A percentile compares a stretch with the other conserved stretches of the same genome.
These are phyloP conservation scores for Cenchrus fungigraminus DNA, from an alignment of 176 grass and related monocot genomes.

Conservation along the genomic window DNA sequence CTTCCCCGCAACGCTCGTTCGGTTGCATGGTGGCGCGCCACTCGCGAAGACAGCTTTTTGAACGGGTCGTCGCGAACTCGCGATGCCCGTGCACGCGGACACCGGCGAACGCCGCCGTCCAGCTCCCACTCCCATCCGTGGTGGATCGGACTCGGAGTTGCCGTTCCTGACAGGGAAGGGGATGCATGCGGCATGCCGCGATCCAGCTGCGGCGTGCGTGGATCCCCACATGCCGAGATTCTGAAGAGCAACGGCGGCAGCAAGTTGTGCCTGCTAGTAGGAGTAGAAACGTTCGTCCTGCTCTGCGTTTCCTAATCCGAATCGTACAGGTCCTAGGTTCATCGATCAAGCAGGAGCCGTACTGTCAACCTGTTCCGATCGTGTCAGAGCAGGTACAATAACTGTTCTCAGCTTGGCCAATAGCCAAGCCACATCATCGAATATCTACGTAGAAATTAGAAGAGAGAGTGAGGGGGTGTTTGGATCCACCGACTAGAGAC, in stretches of 20 bases:
- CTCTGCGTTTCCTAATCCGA: background rate
- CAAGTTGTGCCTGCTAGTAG: background rate
- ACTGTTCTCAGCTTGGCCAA: too few relatives aligned
- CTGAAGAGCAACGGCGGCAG: background rate
- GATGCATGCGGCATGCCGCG: background rate
- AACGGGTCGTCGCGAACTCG: background rate
- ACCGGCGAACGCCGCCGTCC: background rate
- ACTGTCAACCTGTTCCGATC: background rate
- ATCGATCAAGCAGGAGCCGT: background rate
- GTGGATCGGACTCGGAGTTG: background rate
- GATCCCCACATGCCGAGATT: background rate
- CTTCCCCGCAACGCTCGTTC: background rate
- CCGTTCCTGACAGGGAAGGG: background rate
- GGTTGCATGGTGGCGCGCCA: background rate
- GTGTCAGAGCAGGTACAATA: too few relatives aligned
- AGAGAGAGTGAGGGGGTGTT: too few relatives aligned
- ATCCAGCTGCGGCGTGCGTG: background rate
- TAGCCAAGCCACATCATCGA: too few relatives aligned
- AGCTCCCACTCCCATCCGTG: background rate
- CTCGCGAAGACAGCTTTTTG: too few relatives aligned
- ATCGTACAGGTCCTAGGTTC: background rate
- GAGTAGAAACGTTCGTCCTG: too few relatives aligned
- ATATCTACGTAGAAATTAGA: too few relatives aligned
- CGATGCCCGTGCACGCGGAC: background rate
- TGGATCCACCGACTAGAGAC: too few relatives aligned